Conservation (phyloP, 2,329 filamentous ascomycete genomes). For the Elsinoe batatas region DNA sequence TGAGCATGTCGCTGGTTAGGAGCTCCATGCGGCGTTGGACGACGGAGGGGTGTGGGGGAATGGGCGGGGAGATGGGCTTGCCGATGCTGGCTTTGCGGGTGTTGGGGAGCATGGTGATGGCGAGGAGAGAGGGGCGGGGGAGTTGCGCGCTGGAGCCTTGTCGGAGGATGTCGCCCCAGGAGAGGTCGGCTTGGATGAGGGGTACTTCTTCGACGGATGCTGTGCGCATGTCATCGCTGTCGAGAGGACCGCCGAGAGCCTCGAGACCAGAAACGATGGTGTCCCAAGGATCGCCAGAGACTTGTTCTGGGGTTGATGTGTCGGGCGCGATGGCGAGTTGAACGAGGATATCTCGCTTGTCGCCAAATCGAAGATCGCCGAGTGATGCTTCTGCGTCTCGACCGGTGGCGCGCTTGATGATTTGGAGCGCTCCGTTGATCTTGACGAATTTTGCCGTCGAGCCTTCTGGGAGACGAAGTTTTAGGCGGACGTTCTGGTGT, state of each 20-base stretch:
- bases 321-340: slow-evolving; percentile 89
- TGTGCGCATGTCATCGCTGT: slow-evolving; percentile 73
- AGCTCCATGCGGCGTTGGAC: slow-evolving; percentile 97
- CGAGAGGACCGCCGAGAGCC: slow-evolving; percentile 77
- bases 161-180: slow-evolving; percentile 84
- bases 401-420: slow-evolving; percentile 90
- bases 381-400: slow-evolving; percentile 87
- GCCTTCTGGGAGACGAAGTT: slow-evolving; percentile 85
- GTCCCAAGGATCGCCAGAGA: slow-evolving; percentile 93
- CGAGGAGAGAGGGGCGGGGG: slow-evolving; percentile 78
- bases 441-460: slow-evolving; percentile 98
- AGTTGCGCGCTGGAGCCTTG: slow-evolving; percentile 80
- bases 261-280: slow-evolving; percentile 92
- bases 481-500: slow-evolving; percentile 97
- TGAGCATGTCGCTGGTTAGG: slow-evolving; percentile 95
- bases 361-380: slow-evolving; percentile 87
- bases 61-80: slow-evolving; percentile 56
- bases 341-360: slow-evolving; percentile 88
- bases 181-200: slow-evolving; percentile 86
- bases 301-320: slow-evolving; percentile 66
- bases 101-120: slow-evolving; percentile 88
- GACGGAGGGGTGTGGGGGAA: slow-evolving; percentile 88
- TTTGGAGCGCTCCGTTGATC: slow-evolving; percentile 90
- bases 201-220: slow-evolving; percentile 90
- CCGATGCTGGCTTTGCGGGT: slow-evolving; percentile 25